A percentile compares a stretch with the other conserved stretches of the same genome.
Conservation (phyloP, 129 eudicot genomes). For the Flaveria linearis region DNA sequence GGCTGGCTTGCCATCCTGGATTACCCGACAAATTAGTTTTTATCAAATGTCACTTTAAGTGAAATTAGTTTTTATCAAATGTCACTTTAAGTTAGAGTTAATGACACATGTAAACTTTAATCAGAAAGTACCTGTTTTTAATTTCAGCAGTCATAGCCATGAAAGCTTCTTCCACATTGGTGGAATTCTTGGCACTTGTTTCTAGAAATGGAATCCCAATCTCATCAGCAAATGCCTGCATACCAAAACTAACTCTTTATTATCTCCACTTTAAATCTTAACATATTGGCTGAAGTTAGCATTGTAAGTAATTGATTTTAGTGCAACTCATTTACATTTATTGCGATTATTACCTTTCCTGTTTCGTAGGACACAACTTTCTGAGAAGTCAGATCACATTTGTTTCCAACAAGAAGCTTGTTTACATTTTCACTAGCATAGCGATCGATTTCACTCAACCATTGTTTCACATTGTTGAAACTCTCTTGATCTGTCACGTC, state of each 20-base stretch:
- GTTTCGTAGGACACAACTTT: constrained; percentile 62
- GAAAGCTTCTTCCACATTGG: constrained; percentile 96
- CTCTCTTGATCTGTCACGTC: constrained; percentile 83
- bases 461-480: constrained; percentile 84
- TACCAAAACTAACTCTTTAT: neutral
- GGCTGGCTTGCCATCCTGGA: constrained; percentile 99
- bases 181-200: constrained; percentile 91
- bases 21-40: constrained; percentile 10
- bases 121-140: constrained; percentile 65
- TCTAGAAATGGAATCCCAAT: constrained; percentile 93
- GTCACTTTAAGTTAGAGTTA: neutral
- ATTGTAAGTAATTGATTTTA: neutral
- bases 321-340: neutral
- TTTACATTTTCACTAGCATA: constrained; percentile 79
- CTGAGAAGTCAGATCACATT: constrained; percentile 54
- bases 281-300: neutral
- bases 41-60: constrained; percentile 1
- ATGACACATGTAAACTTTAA: neutral
- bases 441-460: constrained; percentile 85
- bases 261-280: neutral
- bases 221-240: constrained; percentile 97
- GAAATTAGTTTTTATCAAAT: constrained; percentile 17
- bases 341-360: constrained; percentile 47
- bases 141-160: constrained; percentile 96
- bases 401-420: constrained; percentile 83